These are phyloP conservation scores for Rhytidiadelphus loreus DNA, from an alignment of 225 moss, liverwort and hornwort species.

Conservation along the genomic window DNA sequence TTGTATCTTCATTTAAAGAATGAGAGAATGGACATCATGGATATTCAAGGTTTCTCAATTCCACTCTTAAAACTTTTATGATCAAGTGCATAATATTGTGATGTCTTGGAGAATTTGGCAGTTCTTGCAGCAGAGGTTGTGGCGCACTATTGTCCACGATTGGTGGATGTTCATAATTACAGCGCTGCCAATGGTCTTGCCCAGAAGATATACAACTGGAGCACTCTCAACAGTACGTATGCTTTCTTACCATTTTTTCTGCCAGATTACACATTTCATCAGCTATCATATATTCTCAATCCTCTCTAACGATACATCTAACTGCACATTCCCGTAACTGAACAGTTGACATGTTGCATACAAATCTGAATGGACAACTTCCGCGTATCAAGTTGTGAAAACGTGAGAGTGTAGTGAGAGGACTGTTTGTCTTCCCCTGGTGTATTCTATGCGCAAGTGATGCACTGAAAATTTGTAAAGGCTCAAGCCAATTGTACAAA, in stretches of 20 bases:
- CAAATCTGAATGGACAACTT: background rate
- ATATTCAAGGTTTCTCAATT: background rate
- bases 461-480: background rate
- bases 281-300: background rate
- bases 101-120: constrained; percentile 8
- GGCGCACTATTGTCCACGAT: constrained; percentile 91
- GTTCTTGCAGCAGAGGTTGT: constrained; percentile 99
- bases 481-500: background rate
- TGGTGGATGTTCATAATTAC: constrained; percentile 97
- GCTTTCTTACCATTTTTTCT: background rate
- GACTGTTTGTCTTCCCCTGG: background rate
- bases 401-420: background rate
- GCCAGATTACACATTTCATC: background rate
- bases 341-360: background rate
- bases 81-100: background rate
- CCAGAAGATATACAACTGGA: constrained; percentile 99
- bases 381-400: background rate
- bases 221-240: constrained; percentile 80
- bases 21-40: background rate
- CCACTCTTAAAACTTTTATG: background rate
- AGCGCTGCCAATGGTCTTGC: constrained; percentile 96
- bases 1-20: background rate
- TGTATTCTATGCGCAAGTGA: background rate
- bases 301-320: background rate
- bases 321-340: background rate